Conservation (phyloP, 768 basidiomycete species). For the Tephrocybe sp. region DNA sequence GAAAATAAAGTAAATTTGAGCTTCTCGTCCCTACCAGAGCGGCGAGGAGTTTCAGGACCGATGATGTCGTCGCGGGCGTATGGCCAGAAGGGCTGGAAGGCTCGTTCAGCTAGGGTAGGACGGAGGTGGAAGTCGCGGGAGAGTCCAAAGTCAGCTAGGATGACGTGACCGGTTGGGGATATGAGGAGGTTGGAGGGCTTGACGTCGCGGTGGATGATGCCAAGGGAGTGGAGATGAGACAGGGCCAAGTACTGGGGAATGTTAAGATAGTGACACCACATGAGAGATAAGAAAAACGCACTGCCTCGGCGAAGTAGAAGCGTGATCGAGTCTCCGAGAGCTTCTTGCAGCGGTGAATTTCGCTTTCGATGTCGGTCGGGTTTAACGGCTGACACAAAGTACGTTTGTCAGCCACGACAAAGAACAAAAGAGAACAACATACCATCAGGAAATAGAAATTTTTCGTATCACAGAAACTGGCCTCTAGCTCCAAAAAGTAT, state of each 20-base stretch:
- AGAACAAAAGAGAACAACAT: not conserved
- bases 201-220: conserved; percentile 35
- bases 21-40: not conserved
- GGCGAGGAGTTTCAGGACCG: not conserved
- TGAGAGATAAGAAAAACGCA: conserved; percentile 17
- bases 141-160: conserved; percentile 33
- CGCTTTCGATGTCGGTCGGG: conserved; percentile 31
- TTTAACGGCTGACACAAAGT: conserved; percentile 21
- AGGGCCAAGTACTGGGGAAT: conserved; percentile 31
- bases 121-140: conserved; percentile 25
- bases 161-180: conserved; percentile 28
- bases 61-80: conserved; percentile 22
- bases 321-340: conserved; percentile 25
- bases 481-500: conserved; percentile 11
- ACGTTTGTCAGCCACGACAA: not conserved
- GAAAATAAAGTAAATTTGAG: conserved; percentile 3
- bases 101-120: conserved; percentile 28
- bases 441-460: conserved; percentile 19
- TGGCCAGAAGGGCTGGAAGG: conserved; percentile 34
- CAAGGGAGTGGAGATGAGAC: conserved; percentile 28
- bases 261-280: not conserved
- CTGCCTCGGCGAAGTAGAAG: conserved; percentile 36
- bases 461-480: conserved; percentile 12
- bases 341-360: conserved; percentile 26
- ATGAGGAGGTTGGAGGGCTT: conserved; percentile 36